phyloP scores from a whole-genome alignment of 148 eudicot species.

The Silene conica region DNA sequence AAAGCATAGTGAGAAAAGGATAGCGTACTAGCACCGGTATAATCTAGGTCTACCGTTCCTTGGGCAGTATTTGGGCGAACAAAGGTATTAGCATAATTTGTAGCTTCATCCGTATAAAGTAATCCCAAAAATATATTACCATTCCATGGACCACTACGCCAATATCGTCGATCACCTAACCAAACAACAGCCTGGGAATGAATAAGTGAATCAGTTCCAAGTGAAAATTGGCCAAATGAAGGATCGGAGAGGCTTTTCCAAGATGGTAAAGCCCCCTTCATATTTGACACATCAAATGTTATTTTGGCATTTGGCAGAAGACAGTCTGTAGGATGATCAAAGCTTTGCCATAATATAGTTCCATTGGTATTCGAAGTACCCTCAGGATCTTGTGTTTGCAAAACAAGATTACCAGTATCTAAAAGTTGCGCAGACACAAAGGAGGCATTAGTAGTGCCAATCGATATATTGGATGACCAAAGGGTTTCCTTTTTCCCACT shows the following conservation, averaged over 20 bases:
- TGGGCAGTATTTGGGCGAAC: constrained; percentile 17
- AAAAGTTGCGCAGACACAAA: constrained; percentile 19
- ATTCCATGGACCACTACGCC: constrained; percentile 41
- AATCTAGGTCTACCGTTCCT: constrained; percentile 13
- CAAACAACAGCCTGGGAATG: constrained; percentile 28
- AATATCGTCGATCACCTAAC: constrained; percentile 25
- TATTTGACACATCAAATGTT: constrained; percentile 7
- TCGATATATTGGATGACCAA: constrained; percentile 38
- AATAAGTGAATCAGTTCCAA: constrained; percentile 25
- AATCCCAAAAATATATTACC: constrained; percentile 36
- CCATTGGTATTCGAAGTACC: constrained; percentile 15
- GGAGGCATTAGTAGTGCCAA: constrained; percentile 7
- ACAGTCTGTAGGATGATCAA: constrained; percentile 30
- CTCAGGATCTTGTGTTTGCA: background rate
- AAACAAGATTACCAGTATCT: constrained; percentile 29
- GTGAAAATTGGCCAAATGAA: constrained; percentile 30
- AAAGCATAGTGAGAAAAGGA: constrained; percentile 30
- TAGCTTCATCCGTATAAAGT: constrained; percentile 23
- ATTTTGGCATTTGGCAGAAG: constrained; percentile 24
- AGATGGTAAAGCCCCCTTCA: constrained; percentile 17
- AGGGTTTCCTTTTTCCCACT: constrained; percentile 27
- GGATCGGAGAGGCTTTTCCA: constrained; percentile 38
- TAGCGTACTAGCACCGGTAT: constrained; percentile 27
- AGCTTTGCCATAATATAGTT: constrained; percentile 31
- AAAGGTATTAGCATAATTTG: constrained; percentile 27